phyloP scores from a whole-genome alignment of 1,284 basidiomycete species.

The Ustilago lituana region DNA sequence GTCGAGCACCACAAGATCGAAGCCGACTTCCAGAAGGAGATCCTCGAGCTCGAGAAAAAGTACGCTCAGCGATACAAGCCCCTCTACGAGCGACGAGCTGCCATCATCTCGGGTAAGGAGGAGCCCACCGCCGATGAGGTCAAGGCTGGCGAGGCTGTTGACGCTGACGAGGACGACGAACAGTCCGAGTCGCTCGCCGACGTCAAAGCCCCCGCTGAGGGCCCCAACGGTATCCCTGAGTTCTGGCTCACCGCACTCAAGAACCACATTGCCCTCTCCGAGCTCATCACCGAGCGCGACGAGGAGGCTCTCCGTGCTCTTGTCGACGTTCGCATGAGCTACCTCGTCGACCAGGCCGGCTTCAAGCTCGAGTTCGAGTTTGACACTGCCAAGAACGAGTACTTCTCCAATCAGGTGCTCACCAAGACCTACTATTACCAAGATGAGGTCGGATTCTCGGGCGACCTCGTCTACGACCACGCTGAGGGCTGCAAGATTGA shows the following conservation, averaged over 20 bases:
- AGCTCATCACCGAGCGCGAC: constrained; percentile 92
- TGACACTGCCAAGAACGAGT: constrained; percentile 75
- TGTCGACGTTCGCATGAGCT: constrained; percentile 76
- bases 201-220: constrained; percentile 67
- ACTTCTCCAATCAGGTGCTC: constrained; percentile 83
- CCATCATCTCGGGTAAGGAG: constrained; percentile 81
- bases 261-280: constrained; percentile 86
- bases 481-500: constrained; percentile 89
- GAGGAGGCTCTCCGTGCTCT: constrained; percentile 77
- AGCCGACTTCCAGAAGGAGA: constrained; percentile 94
- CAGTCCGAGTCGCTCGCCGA: constrained; percentile 68
- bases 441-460: constrained; percentile 86
- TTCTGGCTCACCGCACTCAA: constrained; percentile 98
- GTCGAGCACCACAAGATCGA: constrained; percentile 91
- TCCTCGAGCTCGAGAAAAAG: constrained; percentile 97
- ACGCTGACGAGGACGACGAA: constrained; percentile 71
- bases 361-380: constrained; percentile 92
- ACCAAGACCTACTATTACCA: constrained; percentile 97
- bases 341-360: constrained; percentile 79
- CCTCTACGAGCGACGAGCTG: constrained; percentile 84
- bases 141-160: constrained; percentile 76
- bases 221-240: constrained; percentile 80
- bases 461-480: constrained; percentile 94
- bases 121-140: constrained; percentile 85
- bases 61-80: constrained; percentile 86